Conservation (phyloP, 805 yeast genomes). For the Candida incommunis region DNA sequence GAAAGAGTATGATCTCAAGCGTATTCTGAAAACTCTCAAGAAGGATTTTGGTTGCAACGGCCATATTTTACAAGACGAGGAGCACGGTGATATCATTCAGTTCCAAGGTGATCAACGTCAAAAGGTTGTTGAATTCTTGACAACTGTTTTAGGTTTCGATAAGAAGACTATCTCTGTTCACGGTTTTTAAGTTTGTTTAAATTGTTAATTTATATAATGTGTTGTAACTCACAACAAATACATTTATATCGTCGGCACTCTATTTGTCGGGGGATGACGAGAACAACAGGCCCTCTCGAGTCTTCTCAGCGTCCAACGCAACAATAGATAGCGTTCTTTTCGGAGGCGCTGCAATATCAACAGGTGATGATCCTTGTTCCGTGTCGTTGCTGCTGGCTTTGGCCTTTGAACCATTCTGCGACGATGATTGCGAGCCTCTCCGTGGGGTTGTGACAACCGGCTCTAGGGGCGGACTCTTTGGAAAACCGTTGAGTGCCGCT, state of each 20-base stretch:
- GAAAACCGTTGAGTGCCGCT: background rate
- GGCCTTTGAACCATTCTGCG: too few species aligned
- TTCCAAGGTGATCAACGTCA: slow-evolving; percentile 98
- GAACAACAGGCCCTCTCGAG: background rate
- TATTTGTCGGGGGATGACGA: background rate
- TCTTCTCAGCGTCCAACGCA: background rate
- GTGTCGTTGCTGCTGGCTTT: too few species aligned
- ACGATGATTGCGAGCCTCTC: background rate
- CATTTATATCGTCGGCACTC: background rate
- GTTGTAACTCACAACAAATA: too few species aligned
- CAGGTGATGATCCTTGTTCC: too few species aligned
- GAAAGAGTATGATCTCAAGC: slow-evolving; percentile 84
- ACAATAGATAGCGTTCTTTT: background rate
- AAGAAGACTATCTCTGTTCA: slow-evolving; percentile 96
- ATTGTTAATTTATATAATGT: too few species aligned
- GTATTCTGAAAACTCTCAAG: slow-evolving; percentile 83
- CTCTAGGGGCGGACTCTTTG: background rate
- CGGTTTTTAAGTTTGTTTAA: slow-evolving; percentile 56
- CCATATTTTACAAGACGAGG: slow-evolving; percentile 91
- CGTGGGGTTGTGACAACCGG: background rate
- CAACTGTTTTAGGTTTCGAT: slow-evolving; percentile 72
- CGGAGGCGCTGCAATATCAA: background rate
- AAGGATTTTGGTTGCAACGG: slow-evolving; percentile 99
- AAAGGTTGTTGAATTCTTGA: slow-evolving; percentile 86
- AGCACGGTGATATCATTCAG: slow-evolving; percentile 93